A percentile compares a stretch with the other conserved stretches of the same genome.
Conservation (phyloP, 495 filamentous ascomycete genomes). For the Terfezia claveryi region DNA sequence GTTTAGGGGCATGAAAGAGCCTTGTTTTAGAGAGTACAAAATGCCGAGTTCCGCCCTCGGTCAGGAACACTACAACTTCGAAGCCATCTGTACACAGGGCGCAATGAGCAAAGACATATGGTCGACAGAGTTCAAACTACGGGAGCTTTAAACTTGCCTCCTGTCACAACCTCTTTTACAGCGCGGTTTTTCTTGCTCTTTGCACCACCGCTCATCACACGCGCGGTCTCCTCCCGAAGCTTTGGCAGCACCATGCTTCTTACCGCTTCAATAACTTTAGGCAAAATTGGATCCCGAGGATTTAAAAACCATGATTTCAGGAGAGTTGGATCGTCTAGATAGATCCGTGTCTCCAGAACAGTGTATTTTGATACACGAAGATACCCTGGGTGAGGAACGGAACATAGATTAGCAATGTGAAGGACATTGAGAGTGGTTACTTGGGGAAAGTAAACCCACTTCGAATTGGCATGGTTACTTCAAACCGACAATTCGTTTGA, state of each 20-base stretch:
- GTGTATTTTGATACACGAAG: conserved; percentile 20
- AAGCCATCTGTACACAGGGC: conserved; percentile 49
- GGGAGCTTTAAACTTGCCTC: conserved; percentile 33
- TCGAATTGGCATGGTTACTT: no score
- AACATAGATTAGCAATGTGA: no score
- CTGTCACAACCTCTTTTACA: conserved; percentile 66
- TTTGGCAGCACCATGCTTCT: conserved; percentile 74
- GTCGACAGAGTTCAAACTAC: not conserved
- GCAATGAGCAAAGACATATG: conserved; percentile 4
- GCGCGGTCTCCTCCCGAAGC: conserved; percentile 56
- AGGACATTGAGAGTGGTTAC: no score
- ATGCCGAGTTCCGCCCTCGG: conserved; percentile 68
- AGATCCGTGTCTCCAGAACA: conserved; percentile 84
- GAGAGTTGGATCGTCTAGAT: conserved; percentile 73
- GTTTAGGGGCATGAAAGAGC: conserved; percentile 32
- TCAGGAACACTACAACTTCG: conserved; percentile 82
- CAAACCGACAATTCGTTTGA: no score
- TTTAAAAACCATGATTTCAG: conserved; percentile 61
- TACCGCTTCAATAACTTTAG: conserved; percentile 59
- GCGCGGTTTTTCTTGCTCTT: conserved; percentile 39
- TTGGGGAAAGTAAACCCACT: no score
- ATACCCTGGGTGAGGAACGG: conserved; percentile 2
- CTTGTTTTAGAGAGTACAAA: conserved; percentile 71
- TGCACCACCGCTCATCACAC: conserved; percentile 23
- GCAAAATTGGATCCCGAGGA: conserved; percentile 46